Evolutionary conservation across 768 basidiomycete species (phyloP).

Genomic region (Asterophora lycoperdoides): DNA sequence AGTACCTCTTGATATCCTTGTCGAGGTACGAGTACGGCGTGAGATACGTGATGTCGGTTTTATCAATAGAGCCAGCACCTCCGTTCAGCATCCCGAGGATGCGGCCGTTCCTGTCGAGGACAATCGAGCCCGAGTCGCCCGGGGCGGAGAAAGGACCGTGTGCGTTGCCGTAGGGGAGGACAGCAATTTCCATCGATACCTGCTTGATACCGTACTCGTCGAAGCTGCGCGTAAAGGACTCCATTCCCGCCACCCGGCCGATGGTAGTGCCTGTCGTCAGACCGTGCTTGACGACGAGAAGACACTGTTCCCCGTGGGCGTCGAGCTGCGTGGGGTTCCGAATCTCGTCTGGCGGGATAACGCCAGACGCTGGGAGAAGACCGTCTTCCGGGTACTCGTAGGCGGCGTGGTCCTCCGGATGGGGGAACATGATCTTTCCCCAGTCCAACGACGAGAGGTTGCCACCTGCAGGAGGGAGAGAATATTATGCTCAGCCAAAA

Average conservation of each 20-base stretch:
- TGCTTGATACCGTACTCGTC: slow-evolving; percentile 3
- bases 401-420: slow-evolving; percentile 12
- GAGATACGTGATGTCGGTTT: slow-evolving; percentile 30
- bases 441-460: slow-evolving; percentile 20
- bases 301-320: slow-evolving; percentile 19
- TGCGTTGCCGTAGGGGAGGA: slow-evolving; percentile 23
- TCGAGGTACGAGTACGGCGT: slow-evolving; percentile 29
- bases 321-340: slow-evolving; percentile 24
- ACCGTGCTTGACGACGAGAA: slow-evolving; percentile 34
- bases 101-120: slow-evolving; percentile 28
- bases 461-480: slow-evolving; percentile 18
- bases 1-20: slow-evolving; percentile 21
- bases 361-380: slow-evolving; percentile 23
- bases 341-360: slow-evolving; percentile 26
- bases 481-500: background rate
- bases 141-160: slow-evolving; percentile 25
- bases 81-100: slow-evolving; percentile 31
- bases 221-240: slow-evolving; percentile 25
- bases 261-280: slow-evolving; percentile 26
- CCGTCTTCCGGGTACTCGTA: slow-evolving; percentile 22
- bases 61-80: slow-evolving; percentile 23
- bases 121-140: slow-evolving; percentile 35
- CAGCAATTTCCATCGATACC: slow-evolving; percentile 27
- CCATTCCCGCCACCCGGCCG: slow-evolving; percentile 26
- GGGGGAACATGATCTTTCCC: slow-evolving; percentile 22